These are phyloP conservation scores for Phyllachora maydis DNA, from an alignment of 2,329 filamentous ascomycete genomes.

Conservation along the genomic window DNA sequence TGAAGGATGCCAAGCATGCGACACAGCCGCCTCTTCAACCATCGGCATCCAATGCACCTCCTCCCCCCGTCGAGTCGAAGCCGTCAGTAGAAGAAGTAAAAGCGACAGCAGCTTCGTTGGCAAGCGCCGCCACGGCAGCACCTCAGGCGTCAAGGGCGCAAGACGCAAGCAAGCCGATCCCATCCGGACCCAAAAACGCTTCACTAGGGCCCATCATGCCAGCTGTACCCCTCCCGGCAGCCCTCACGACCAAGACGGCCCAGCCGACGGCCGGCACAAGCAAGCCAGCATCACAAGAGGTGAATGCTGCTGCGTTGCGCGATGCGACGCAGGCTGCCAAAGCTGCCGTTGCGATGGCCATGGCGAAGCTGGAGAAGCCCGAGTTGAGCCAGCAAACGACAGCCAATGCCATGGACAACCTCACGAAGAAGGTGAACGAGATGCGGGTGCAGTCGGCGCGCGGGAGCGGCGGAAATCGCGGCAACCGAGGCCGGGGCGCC, in stretches of 20 bases:
- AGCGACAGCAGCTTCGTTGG: slow-evolving; percentile 26
- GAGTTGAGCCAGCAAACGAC: slow-evolving; percentile 12
- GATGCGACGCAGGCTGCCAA: slow-evolving; percentile 57
- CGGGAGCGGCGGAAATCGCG: slow-evolving; percentile 21
- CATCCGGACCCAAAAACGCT: slow-evolving; percentile 23
- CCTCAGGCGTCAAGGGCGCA: too few species aligned
- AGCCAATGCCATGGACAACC: slow-evolving; percentile 38
- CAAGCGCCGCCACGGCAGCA: slow-evolving; percentile 11
- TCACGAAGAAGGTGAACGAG: slow-evolving; percentile 56
- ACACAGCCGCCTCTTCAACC: slow-evolving; percentile 18
- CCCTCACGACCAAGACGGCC: slow-evolving; percentile 11
- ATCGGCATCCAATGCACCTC: slow-evolving; percentile 19
- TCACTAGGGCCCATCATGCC: slow-evolving; percentile 31
- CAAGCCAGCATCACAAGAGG: slow-evolving; percentile 14
- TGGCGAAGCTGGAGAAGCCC: slow-evolving; percentile 40
- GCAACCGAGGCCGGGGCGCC: slow-evolving; percentile 24
- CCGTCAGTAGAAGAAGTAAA: slow-evolving; percentile 32
- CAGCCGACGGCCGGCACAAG: slow-evolving; percentile 12
- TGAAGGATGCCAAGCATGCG: slow-evolving; percentile 11
- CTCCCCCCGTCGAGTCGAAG: slow-evolving; percentile 48
- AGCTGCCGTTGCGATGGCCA: slow-evolving; percentile 60
- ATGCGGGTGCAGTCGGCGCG: slow-evolving; percentile 46
- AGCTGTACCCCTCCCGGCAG: slow-evolving; percentile 40
- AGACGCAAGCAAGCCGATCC: slow-evolving; percentile 16
- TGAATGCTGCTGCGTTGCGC: slow-evolving; percentile 21